Percentiles rank a stretch among this genome's conserved stretches.
Evolutionary conservation across 352 stramenopile genomes (phyloP).

Genomic region (Globisporangium lucens): DNA sequence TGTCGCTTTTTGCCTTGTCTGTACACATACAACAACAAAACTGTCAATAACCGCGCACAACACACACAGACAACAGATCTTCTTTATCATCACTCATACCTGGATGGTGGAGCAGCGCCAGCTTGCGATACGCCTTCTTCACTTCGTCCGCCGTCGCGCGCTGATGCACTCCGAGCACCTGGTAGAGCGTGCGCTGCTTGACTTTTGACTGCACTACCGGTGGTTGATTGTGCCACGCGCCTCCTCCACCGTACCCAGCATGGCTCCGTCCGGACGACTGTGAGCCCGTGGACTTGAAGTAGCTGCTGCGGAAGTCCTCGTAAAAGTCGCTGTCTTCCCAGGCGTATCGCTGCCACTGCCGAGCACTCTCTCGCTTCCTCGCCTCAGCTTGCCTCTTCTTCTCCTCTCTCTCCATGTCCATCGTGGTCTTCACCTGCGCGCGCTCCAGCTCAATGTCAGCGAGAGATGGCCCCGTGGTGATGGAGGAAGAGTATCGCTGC

Average conservation of each 20-base stretch:
- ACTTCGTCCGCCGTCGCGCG: constrained; percentile 64
- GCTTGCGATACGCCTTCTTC: constrained; percentile 89
- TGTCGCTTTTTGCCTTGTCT: constrained; percentile 74
- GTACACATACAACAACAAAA: constrained; percentile 9
- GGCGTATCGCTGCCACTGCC: constrained; percentile 28
- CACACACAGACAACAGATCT: background rate
- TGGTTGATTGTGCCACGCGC: background rate
- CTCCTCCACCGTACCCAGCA: background rate
- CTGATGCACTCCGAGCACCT: constrained; percentile 68
- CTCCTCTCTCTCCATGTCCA: constrained; percentile 45
- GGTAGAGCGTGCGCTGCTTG: constrained; percentile 63
- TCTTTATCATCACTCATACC: constrained; percentile 26
- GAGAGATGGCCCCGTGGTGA: constrained; percentile 2
- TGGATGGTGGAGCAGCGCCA: constrained; percentile 86
- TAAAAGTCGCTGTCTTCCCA: constrained; percentile 56
- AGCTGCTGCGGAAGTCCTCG: constrained; percentile 40
- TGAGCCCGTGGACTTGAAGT: constrained; percentile 7
- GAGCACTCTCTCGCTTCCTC: constrained; percentile 34
- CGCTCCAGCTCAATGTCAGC: constrained; percentile 47
- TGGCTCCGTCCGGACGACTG: constrained; percentile 2
- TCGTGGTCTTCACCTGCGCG: constrained; percentile 39
- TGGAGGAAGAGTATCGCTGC: constrained; percentile 22
- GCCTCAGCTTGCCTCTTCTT: constrained; percentile 34
- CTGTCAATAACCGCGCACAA: background rate
- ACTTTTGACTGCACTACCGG: constrained; percentile 8